Percentiles rank a stretch among this genome's conserved stretches.
Conservation (phyloP, 75 land plant species). For the Adiantum capillusveneris region DNA sequence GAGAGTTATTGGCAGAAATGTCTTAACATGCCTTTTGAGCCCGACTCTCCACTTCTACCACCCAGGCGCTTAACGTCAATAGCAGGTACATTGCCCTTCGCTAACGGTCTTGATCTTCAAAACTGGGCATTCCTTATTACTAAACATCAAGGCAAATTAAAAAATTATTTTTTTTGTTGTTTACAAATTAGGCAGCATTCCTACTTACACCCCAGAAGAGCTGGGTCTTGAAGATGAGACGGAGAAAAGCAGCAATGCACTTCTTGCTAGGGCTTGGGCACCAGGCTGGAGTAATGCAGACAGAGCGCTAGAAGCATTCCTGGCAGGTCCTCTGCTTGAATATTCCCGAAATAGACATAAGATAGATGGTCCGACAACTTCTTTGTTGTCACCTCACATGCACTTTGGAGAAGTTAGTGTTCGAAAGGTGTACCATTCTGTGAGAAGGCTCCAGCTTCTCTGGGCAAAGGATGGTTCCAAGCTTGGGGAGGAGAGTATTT, state of each 20-base stretch:
- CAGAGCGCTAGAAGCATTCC: slow-evolving; percentile 63
- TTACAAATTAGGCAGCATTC: slow-evolving; percentile 4
- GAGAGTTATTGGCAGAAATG: slow-evolving; percentile 59
- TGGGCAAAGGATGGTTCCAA: slow-evolving; percentile 91
- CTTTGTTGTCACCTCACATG: slow-evolving; percentile 87
- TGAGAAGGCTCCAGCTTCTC: slow-evolving; percentile 65
- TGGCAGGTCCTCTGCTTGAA: slow-evolving; percentile 68
- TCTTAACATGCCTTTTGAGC: slow-evolving; percentile 40
- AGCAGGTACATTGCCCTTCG: slow-evolving; percentile 29
- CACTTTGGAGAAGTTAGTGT: slow-evolving; percentile 96
- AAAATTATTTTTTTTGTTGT: not conserved
- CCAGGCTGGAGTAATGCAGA: slow-evolving; percentile 97
- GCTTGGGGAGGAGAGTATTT: slow-evolving; percentile 75
- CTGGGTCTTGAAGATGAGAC: slow-evolving; percentile 72
- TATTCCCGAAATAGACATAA: slow-evolving; percentile 67
- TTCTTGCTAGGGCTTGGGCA: slow-evolving; percentile 85
- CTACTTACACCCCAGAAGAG: slow-evolving; percentile 49
- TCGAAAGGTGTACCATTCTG: slow-evolving; percentile 74
- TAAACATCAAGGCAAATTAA: not conserved
- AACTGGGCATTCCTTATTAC: not conserved
- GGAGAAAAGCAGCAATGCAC: slow-evolving; percentile 91
- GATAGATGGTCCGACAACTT: slow-evolving; percentile 81
- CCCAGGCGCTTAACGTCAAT: slow-evolving; percentile 42
- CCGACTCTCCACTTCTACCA: slow-evolving; percentile 34
- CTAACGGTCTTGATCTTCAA: not conserved